A percentile compares a stretch with the other conserved stretches of the same genome.
Evolutionary conservation across 2,329 filamentous ascomycete genomes (phyloP).

Genomic region (Immersiporthe knoxdaviesiana): DNA sequence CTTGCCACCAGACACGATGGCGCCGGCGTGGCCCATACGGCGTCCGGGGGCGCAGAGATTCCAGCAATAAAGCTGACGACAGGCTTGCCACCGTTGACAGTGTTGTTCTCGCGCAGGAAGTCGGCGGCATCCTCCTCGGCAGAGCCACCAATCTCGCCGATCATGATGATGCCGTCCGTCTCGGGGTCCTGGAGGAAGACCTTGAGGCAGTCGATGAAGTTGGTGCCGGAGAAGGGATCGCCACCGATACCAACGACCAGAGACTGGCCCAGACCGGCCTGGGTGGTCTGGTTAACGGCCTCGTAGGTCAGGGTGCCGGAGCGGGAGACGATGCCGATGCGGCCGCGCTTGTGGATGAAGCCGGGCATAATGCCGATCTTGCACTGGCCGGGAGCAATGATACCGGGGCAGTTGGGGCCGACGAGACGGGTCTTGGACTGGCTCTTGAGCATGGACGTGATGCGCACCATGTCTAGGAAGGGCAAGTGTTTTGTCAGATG

Average conservation of each 20-base stretch:
- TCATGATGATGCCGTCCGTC: slow-evolving; percentile 99
- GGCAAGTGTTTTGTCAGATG: slow-evolving; percentile 25
- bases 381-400: slow-evolving; percentile 94
- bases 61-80: slow-evolving; percentile 98
- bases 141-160: slow-evolving; percentile 96
- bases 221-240: slow-evolving; percentile 98
- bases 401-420: slow-evolving; percentile 96
- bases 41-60: slow-evolving; percentile 96
- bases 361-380: slow-evolving; percentile 99
- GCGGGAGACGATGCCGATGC: slow-evolving; percentile 97
- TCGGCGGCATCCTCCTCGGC: slow-evolving; percentile 98
- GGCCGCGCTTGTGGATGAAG: slow-evolving; percentile 99
- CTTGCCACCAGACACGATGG: slow-evolving; percentile 97
- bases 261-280: slow-evolving; percentile 94
- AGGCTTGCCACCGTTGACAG: slow-evolving; percentile 81
- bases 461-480: slow-evolving; percentile 89
- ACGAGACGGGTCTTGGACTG: slow-evolving; percentile 97
- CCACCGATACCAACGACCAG: slow-evolving; percentile 98
- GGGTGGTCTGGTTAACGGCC: slow-evolving; percentile 99
- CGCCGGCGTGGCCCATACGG: slow-evolving; percentile 98
- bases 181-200: slow-evolving; percentile 95
- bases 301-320: slow-evolving; percentile 99
- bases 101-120: slow-evolving; percentile 92
- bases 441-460: slow-evolving; percentile 96
- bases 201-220: slow-evolving; percentile 99